A percentile compares a stretch with the other conserved stretches of the same genome.
These are phyloP conservation scores for Diaporthe helianthi DNA, from an alignment of 2,329 filamentous ascomycete genomes.

Conservation along the genomic window DNA sequence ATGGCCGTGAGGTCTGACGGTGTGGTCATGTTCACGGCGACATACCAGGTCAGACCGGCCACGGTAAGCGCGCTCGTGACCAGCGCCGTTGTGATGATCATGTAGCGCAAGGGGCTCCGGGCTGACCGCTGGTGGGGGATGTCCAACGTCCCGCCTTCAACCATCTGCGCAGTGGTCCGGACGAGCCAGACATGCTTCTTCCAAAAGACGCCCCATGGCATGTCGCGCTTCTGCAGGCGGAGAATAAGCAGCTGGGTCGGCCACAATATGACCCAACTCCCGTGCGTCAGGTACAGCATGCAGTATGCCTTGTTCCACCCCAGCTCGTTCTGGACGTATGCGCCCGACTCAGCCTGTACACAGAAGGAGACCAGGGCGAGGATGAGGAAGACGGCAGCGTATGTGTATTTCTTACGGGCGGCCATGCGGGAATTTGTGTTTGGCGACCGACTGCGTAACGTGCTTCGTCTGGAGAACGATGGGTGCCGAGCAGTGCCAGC, in stretches of 20 bases:
- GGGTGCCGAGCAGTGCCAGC: conserved; percentile 44
- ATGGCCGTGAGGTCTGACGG: conserved; percentile 95
- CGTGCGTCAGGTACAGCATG: conserved; percentile 98
- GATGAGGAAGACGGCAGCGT: conserved; percentile 82
- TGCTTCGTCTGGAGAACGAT: conserved; percentile 63
- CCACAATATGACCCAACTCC: conserved; percentile 92
- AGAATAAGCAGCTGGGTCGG: conserved; percentile 82
- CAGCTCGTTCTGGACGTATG: conserved; percentile 91
- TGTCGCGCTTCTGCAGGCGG: conserved; percentile 77
- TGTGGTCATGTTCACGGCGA: conserved; percentile 92
- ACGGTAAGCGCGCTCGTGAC: conserved; percentile 88
- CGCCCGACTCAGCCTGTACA: conserved; percentile 92
- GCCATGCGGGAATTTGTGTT: conserved; percentile 67
- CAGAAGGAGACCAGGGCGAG: conserved; percentile 88
- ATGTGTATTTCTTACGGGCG: conserved; percentile 83
- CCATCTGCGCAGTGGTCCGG: conserved; percentile 74
- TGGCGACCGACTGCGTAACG: conserved; percentile 81
- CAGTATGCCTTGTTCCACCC: conserved; percentile 99
- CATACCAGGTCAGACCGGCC: conserved; percentile 92
- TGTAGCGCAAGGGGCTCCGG: conserved; percentile 66
- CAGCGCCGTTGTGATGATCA: conserved; percentile 79
- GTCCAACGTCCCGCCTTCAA: conserved; percentile 78
- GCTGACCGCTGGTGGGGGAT: conserved; percentile 56
- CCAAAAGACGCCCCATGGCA: conserved; percentile 89
- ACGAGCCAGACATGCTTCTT: conserved; percentile 62